Evolutionary conservation across 2,329 filamentous ascomycete genomes (phyloP).

Genomic region (Thielaviopsis ethacetica): DNA sequence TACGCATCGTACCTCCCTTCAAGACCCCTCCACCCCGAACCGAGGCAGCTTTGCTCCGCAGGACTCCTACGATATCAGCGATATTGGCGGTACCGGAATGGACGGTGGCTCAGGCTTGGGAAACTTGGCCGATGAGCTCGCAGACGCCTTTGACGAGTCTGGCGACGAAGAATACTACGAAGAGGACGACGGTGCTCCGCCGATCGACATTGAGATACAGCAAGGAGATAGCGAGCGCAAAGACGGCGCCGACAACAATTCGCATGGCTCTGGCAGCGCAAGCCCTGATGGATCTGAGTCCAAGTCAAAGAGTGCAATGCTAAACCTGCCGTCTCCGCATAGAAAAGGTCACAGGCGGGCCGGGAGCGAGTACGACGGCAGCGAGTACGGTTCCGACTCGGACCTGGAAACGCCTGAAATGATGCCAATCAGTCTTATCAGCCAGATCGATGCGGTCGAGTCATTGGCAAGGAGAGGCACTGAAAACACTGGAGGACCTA

Average conservation of each 20-base stretch:
- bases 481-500: constrained; percentile 47
- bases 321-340: constrained; percentile 28
- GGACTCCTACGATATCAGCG: constrained; percentile 29
- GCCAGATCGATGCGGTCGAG: constrained; percentile 57
- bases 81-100: constrained; percentile 23
- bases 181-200: constrained; percentile 18
- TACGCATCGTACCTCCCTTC: constrained; percentile 27
- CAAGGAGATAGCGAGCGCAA: not conserved
- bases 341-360: constrained; percentile 33
- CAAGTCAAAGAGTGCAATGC: constrained; percentile 23
- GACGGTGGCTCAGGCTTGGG: constrained; percentile 44
- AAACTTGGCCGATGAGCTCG: constrained; percentile 67
- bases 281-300: constrained; percentile 12
- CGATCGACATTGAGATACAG: constrained; percentile 22
- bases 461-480: constrained; percentile 49
- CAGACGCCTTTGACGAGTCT: constrained; percentile 52
- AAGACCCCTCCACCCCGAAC: constrained; percentile 33
- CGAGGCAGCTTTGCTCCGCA: constrained; percentile 32
- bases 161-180: constrained; percentile 42
- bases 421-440: constrained; percentile 48
- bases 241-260: not conserved
- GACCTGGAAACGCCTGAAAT: constrained; percentile 49
- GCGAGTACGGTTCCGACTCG: constrained; percentile 57
- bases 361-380: constrained; percentile 51
- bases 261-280: constrained; percentile 1